Evolutionary conservation across 73 alveolate genomes (phyloP).

Genomic region (Tetrahymena malaccensis): DNA sequence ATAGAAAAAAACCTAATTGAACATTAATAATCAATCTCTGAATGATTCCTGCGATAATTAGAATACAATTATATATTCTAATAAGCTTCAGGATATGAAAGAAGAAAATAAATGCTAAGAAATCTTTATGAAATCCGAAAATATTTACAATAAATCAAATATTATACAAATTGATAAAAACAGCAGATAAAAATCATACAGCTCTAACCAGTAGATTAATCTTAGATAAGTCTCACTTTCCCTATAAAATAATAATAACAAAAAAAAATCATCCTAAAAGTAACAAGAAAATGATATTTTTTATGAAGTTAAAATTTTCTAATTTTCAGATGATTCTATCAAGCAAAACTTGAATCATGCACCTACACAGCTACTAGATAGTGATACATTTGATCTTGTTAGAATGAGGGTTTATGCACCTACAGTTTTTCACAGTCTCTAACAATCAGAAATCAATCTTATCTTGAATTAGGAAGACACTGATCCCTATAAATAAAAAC

Average conservation of each 20-base stretch:
- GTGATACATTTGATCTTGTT: background rate
- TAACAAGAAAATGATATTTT: background rate
- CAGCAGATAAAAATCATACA: background rate
- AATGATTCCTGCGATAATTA: background rate
- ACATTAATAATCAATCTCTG: background rate
- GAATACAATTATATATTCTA: background rate
- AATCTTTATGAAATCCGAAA: background rate
- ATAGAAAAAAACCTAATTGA: background rate
- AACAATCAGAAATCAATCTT: background rate
- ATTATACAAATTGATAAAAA: background rate
- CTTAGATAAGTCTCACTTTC: background rate
- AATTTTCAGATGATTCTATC: background rate
- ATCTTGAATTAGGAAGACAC: background rate
- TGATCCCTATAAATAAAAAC: background rate
- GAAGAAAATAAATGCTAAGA: background rate
- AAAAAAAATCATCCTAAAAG: background rate
- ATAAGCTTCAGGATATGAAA: background rate
- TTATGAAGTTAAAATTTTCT: background rate
- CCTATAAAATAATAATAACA: background rate
- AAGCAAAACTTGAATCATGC: background rate
- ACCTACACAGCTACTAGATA: background rate
- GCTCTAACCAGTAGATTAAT: background rate
- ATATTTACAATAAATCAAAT: background rate
- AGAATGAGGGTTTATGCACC: background rate
- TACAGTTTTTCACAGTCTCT: background rate